Evolutionary conservation across 1,284 basidiomycete species (phyloP), one percentile per base, ranked within the genome.

Genomic region (Prillingera fragicola): DNA sequence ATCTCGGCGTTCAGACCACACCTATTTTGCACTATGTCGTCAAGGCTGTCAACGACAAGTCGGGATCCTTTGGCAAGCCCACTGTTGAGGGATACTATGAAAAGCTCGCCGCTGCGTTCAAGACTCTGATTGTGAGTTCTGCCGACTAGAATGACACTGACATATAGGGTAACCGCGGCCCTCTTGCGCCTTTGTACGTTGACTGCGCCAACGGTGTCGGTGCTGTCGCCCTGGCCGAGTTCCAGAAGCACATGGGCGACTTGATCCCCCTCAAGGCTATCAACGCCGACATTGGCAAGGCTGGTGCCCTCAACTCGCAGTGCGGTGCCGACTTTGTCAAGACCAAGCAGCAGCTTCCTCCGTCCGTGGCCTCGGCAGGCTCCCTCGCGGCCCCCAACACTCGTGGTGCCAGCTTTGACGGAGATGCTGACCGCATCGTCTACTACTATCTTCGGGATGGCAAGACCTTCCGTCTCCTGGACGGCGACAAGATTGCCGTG

Each of bases 161-260:
- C 33, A 6, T 14, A 8, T 76, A 49, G 83, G 84, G 56, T 78
- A 84, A 69, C 65, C 77, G 34, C 56, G 70, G 78, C 21, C 73
- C 79, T 10, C 55, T 69, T 12, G 9, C 33, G 27, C 37, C 60
- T 3, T 69, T 99, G 27, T 71, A 87, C 14, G 79, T 99, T 31
- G 95, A 99, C 70, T 98, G 95, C 67, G 95, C 95, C 22, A 98
- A 99, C 63, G 95, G 95, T 22, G 95, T 99, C 21, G 95, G 95
- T 27, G 82, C 87, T 8, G 74, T 79, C 10, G 82, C 84, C 28
- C 75, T 95, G 24, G 60, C 72, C 4, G 52, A 76, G 85, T 37
- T 78, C 75, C 23, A 75, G 69, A 21, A 71, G 84, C 39, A 58
- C 45, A 48, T 67, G 45, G 56, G 52, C 33, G 54, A 63, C 43